Evolutionary conservation across 345 rosid genomes (phyloP), one percentile per base, ranked within the genome.

Genomic region (Citrus mangshanensis): DNA sequence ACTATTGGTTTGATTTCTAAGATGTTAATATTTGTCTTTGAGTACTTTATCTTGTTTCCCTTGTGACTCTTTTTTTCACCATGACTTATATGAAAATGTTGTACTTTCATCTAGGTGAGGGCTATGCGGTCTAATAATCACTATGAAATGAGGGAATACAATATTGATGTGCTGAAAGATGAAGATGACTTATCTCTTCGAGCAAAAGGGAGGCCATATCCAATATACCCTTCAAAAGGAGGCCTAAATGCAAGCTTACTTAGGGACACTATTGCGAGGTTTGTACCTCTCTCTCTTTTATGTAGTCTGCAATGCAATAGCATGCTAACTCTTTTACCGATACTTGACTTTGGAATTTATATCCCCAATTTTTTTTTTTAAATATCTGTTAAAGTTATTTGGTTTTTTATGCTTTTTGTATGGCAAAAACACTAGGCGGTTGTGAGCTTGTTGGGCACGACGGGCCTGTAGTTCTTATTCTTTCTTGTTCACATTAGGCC

Each of bases 151-250:
- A 89, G 91, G 86, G 97, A 94, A 64, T 96, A 93, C 79, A 83
- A 83, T 79, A 94, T 94, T 73, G 95, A 94, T 80, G 85, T 89
- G 82, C 86, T 96, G 75, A 86, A 90, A 83, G 95, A 91, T 90
- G 93, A 82, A 73, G 85, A 86, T 2, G 94, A 86, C 78, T 83
- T 92, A 65, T 88, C 89, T 80, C 80, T 81, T 82, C 81, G 68
- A 68, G 76, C 81, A 67, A 88, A 86, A 74, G 91, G 82, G 83
- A 92, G 90, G 86, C 97, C 97, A 37, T 93, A 92, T 88, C 97
- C 97, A 78, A 96, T 96, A 70, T 94, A 96, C 86, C 97, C 98
- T 75, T 91, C 97, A 68, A 96, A 94, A 87, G 97, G 99, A 78
- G 94, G 94, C 81, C 80, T 90, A 86, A 87, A 85, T 74, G 89